Evolutionary conservation across 352 stramenopile genomes (phyloP), one percentile per base, ranked within the genome.

Genomic region (Pythium pyrilobum): DNA sequence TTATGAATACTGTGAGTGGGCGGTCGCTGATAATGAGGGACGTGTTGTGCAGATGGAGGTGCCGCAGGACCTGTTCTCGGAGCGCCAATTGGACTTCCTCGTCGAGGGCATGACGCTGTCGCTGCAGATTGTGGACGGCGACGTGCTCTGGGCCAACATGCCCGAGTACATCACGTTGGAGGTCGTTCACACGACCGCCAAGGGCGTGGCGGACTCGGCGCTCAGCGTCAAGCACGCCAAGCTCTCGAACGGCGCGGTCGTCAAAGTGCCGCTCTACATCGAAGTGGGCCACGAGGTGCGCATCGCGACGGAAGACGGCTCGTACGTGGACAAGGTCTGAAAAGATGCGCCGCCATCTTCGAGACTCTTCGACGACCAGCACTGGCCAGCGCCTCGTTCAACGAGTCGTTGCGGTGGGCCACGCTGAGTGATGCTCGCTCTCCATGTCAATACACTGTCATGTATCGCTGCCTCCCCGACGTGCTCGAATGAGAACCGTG

Each of bases 101-200:
- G 49, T 80, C 44, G 83, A 92, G 31, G 83, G 83, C 42, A 92
- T 86, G 75, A 83, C 71, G 47, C 64, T 94, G 37, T 82, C 79
- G 36, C 64, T 94, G 47, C 83, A 94, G 64, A 94, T 94, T 46
- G 71, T 94, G 40, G 79, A 94, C n/a, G 68, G 72, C 27, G 77
- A 91, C 32, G 79, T 91, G 45, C 53, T 94, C 25, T 94, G 83
- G 83, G 80, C 81, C 56, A 92, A 88, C 59, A 90, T 94, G 79
- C 83, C 83, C 23, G 83, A 92, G 52, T 54, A 85, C 68, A 72
- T 94, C 33, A 85, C 72, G 53, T 78, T 92, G 38, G 44, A 73
- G 21, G 83, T 94, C 33, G 79, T 72, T 69, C 81, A 92, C 74
- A 92, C 81, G 12, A 92, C 79, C 16, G 59, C 77, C 25, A 92